Percentiles rank a stretch among this genome's conserved stretches.
Conservation (phyloP, 345 rosid species). For the Alliaria petiolata region DNA sequence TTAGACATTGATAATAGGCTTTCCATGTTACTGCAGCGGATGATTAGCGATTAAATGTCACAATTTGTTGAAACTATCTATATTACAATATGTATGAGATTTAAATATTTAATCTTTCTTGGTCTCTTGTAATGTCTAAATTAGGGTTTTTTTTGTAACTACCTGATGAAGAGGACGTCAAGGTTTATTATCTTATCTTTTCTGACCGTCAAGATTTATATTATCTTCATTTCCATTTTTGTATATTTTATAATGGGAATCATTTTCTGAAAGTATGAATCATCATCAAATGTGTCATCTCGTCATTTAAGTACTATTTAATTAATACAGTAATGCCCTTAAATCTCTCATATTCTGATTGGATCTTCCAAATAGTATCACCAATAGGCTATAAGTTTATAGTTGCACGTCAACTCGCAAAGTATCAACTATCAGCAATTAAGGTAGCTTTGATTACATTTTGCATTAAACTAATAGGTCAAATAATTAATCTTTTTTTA, state of each 20-base stretch:
- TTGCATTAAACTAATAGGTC: not conserved
- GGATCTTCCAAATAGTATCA: not conserved
- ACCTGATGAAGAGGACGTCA: not conserved
- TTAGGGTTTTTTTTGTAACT: not conserved
- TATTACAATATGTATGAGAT: not conserved
- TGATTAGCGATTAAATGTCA: not conserved
- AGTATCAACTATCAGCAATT: conserved; percentile 10
- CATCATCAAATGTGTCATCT: not conserved
- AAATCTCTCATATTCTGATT: not conserved
- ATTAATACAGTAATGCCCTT: too few species aligned
- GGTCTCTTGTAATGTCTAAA: not conserved
- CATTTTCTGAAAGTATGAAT: not conserved
- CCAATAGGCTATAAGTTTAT: not conserved
- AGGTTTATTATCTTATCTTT: not conserved
- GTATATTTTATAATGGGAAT: not conserved
- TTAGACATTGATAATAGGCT: not conserved
- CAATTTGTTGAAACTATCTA: not conserved
- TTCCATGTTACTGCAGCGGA: not conserved
- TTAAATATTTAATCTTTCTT: too few species aligned
- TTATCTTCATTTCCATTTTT: not conserved
- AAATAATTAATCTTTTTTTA: not conserved
- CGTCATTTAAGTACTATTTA: not conserved
- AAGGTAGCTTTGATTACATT: conserved; percentile 12
- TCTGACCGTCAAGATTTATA: not conserved
- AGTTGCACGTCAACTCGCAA: conserved; percentile 9